A percentile compares a stretch with the other conserved stretches of the same genome.
Conservation (phyloP, 2,329 filamentous ascomycete species). For the Tolypocladium paradoxum region DNA sequence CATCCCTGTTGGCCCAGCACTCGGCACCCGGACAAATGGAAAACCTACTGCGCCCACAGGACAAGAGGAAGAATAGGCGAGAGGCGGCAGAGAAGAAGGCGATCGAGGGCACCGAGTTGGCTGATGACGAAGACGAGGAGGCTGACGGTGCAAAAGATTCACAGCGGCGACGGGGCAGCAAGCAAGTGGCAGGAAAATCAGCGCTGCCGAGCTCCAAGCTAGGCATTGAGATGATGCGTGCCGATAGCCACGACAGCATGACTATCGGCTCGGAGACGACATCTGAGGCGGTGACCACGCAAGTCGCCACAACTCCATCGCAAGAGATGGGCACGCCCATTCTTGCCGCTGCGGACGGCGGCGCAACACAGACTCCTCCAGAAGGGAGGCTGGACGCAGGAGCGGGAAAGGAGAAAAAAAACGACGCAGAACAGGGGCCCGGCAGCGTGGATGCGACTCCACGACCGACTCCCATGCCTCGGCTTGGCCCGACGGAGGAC, state of each 20-base stretch:
- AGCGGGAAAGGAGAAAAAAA: not conserved
- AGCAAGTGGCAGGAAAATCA: constrained; percentile 31
- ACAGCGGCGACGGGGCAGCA: constrained; percentile 36
- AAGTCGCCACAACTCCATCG: constrained; percentile 37
- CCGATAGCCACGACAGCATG: constrained; percentile 84
- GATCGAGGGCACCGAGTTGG: constrained; percentile 69
- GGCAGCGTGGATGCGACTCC: constrained; percentile 33
- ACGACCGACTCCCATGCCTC: constrained; percentile 19
- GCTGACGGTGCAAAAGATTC: constrained; percentile 43
- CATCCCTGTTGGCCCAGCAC: constrained; percentile 46
- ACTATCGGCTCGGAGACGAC: constrained; percentile 38
- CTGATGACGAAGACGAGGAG: constrained; percentile 92
- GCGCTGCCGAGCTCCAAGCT: constrained; percentile 73
- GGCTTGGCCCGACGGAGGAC: constrained; percentile 12
- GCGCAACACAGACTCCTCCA: constrained; percentile 13
- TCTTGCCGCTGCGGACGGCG: constrained; percentile 9
- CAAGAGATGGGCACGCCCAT: constrained; percentile 26
- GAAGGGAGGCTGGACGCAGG: constrained; percentile 7
- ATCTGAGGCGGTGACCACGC: constrained; percentile 36
- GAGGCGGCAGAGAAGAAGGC: constrained; percentile 64
- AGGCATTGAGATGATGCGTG: constrained; percentile 95
- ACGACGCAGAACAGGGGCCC: constrained; percentile 4
- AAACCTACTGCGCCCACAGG: constrained; percentile 49
- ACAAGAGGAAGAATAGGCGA: constrained; percentile 64
- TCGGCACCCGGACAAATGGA: constrained; percentile 56